phyloP scores from a whole-genome alignment of 805 yeast genomes.

The Zygoascus tannicola region DNA sequence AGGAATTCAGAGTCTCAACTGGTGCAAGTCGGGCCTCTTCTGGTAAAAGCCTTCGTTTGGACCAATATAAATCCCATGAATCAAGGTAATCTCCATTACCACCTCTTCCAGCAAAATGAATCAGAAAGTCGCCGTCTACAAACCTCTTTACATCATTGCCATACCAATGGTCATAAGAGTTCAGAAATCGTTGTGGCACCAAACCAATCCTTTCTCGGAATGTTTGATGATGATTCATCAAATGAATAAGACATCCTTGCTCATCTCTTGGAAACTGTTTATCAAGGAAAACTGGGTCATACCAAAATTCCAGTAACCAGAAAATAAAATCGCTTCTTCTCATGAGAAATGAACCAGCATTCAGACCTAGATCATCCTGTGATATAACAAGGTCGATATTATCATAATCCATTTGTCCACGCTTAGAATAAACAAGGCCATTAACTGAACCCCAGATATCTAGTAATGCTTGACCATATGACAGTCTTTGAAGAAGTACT shows the following conservation, averaged over 20 bases:
- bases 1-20: slow-evolving; percentile 4
- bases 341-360: slow-evolving; percentile 28
- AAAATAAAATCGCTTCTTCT: slow-evolving; percentile 18
- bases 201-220: slow-evolving; percentile 22
- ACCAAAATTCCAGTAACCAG: slow-evolving; percentile 26
- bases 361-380: slow-evolving; percentile 24
- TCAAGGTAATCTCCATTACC: slow-evolving; percentile 1
- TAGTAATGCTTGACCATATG: slow-evolving; percentile 18
- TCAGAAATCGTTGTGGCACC: slow-evolving; percentile 25
- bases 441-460: slow-evolving; percentile 10
- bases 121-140: slow-evolving; percentile 22
- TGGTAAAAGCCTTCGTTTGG: neutral
- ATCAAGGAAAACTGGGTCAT: slow-evolving; percentile 16
- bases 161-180: slow-evolving; percentile 19
- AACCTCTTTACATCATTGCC: slow-evolving; percentile 6
- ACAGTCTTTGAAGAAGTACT: slow-evolving; percentile 18
- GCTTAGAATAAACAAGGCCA: slow-evolving; percentile 5
- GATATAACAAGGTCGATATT: slow-evolving; percentile 21
- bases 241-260: slow-evolving; percentile 20
- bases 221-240: slow-evolving; percentile 13
- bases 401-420: slow-evolving; percentile 14
- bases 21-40: slow-evolving; percentile 1
- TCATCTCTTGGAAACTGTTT: slow-evolving; percentile 15
- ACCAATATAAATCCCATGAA: slow-evolving; percentile 4
- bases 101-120: slow-evolving; percentile 18